Evolutionary conservation across 345 rosid genomes (phyloP).

Genomic region (Melastoma malabathricum): DNA sequence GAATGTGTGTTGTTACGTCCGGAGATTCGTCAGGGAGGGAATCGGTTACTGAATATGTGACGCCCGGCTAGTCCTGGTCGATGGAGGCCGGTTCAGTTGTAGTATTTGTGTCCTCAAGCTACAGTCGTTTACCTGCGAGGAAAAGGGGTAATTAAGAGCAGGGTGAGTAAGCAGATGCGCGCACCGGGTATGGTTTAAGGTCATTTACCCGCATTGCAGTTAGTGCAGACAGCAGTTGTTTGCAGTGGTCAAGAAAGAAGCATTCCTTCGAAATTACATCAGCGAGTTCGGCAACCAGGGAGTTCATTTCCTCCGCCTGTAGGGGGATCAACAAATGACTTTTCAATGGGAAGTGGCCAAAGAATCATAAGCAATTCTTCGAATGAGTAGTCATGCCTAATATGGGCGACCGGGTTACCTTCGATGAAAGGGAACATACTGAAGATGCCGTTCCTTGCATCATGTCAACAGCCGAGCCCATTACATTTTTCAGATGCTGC

Average conservation of each 20-base stretch:
- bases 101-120: conserved; percentile 83
- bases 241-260: conserved; percentile 53
- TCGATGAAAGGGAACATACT: conserved; percentile 43
- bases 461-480: conserved; percentile 72
- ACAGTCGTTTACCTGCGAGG: conserved; percentile 58
- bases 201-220: conserved; percentile 67
- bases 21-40: too few species aligned
- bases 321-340: not conserved
- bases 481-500: conserved; percentile 73
- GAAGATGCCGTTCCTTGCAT: conserved; percentile 87
- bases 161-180: conserved; percentile 3
- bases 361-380: not conserved
- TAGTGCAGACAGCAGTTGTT: conserved; percentile 47
- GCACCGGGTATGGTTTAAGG: not conserved
- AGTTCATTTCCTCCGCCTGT: conserved; percentile 70
- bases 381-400: too few species aligned
- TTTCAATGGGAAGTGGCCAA: not conserved
- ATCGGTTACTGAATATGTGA: conserved; percentile 21
- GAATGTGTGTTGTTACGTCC: too few species aligned
- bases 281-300: conserved; percentile 47
- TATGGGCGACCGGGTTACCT: conserved; percentile 26
- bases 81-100: conserved; percentile 40
- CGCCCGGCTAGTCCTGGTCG: conserved; percentile 12
- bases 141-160: not conserved
- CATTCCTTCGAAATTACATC: conserved; percentile 54